Evolutionary conservation across 768 basidiomycete genomes (phyloP).

Genomic region (Candolleomyces eurysporus): DNA sequence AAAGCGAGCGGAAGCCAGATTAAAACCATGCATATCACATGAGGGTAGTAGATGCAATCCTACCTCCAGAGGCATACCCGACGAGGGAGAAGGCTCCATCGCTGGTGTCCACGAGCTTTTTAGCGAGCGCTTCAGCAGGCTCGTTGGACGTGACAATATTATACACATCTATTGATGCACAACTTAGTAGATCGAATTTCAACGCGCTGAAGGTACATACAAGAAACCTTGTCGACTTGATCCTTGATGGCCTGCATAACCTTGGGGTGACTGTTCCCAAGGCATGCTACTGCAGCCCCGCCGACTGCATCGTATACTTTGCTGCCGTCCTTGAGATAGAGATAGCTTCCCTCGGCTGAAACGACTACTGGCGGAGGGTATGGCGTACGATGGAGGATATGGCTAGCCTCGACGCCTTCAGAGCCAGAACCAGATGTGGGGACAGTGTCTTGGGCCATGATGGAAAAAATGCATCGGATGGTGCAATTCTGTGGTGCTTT

Average conservation of each 20-base stretch:
- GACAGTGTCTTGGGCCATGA: background rate
- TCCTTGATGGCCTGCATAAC: constrained; percentile 75
- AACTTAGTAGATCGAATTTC: too few relatives aligned
- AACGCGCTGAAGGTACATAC: constrained; percentile 37
- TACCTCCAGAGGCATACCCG: constrained; percentile 77
- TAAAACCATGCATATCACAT: background rate
- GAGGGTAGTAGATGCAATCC: background rate
- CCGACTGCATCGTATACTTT: constrained; percentile 78
- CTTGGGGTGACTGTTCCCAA: constrained; percentile 72
- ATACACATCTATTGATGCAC: constrained; percentile 62
- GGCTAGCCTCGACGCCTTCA: background rate
- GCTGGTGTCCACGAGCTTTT: constrained; percentile 58
- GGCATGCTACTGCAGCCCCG: constrained; percentile 79
- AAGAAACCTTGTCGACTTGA: constrained; percentile 75
- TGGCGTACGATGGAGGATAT: constrained; percentile 67
- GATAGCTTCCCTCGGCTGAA: constrained; percentile 64
- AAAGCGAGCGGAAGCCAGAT: background rate
- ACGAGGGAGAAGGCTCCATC: constrained; percentile 71
- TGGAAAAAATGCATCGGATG: background rate
- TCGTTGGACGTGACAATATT: constrained; percentile 81
- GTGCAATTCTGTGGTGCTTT: constrained; percentile 2
- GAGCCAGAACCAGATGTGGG: background rate
- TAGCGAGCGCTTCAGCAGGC: constrained; percentile 79
- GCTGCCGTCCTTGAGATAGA: constrained; percentile 68
- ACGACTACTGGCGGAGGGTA: constrained; percentile 73